These are phyloP conservation scores for Hypoxylon fragiforme DNA, from an alignment of 495 filamentous ascomycete species.

Conservation along the genomic window DNA sequence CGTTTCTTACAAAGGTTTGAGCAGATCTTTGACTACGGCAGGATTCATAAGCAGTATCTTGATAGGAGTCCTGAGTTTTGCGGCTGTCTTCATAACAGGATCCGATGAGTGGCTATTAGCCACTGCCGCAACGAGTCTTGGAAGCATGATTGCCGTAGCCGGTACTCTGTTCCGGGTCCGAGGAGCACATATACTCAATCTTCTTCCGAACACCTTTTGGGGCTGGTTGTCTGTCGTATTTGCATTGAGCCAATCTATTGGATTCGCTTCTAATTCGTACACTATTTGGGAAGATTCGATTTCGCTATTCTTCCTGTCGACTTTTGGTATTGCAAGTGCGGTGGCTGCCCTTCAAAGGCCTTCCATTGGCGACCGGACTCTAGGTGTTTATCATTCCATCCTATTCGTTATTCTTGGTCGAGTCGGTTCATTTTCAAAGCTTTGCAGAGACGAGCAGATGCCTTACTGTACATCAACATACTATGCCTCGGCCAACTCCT, in stretches of 20 bases:
- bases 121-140: constrained; percentile 55
- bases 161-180: constrained; percentile 55
- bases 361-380: constrained; percentile 61
- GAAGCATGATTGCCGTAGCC: constrained; percentile 64
- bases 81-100: constrained; percentile 29
- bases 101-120: constrained; percentile 46
- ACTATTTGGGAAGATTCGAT: constrained; percentile 99
- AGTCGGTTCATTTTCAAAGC: constrained; percentile 82
- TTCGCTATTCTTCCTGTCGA: constrained; percentile 84
- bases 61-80: constrained; percentile 27
- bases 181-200: constrained; percentile 53
- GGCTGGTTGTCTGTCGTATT: constrained; percentile 82
- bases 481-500: constrained; percentile 88
- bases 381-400: constrained; percentile 82
- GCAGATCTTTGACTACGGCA: constrained; percentile 41
- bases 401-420: constrained; percentile 82
- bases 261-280: constrained; percentile 96
- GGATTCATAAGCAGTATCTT: constrained; percentile 39
- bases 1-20: constrained; percentile 37
- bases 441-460: constrained; percentile 98
- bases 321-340: constrained; percentile 77
- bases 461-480: constrained; percentile 94
- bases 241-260: constrained; percentile 78
- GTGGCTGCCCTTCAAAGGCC: constrained; percentile 73
- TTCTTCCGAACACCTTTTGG: constrained; percentile 82